A percentile compares a stretch with the other conserved stretches of the same genome.
Conservation (phyloP, 352 stramenopile species). For the Phytophthora aleatoria region DNA sequence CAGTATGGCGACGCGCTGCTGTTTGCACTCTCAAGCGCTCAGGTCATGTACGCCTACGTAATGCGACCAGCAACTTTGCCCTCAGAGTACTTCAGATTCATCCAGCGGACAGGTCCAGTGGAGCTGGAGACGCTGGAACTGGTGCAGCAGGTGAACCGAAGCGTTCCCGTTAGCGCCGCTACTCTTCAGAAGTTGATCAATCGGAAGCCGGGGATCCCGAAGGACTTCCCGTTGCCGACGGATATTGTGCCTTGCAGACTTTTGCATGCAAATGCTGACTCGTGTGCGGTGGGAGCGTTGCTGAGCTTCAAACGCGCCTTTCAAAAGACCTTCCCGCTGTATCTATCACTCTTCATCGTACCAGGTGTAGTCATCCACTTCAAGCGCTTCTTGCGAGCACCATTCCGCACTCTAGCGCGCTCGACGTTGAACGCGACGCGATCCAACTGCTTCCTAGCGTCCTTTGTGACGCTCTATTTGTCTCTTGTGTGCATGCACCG, state of each 20-base stretch:
- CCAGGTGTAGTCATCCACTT: slow-evolving; percentile 83
- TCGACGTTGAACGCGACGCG: slow-evolving; percentile 70
- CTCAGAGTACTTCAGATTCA: slow-evolving; percentile 84
- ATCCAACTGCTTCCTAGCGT: slow-evolving; percentile 79
- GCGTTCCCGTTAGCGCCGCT: slow-evolving; percentile 41
- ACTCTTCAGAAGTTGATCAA: slow-evolving; percentile 54
- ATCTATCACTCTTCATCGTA: slow-evolving; percentile 87
- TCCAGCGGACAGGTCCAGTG: slow-evolving; percentile 72
- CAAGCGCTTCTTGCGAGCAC: slow-evolving; percentile 73
- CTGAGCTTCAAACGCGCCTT: slow-evolving; percentile 69
- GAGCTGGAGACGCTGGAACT: slow-evolving; percentile 67
- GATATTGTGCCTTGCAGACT: slow-evolving; percentile 64
- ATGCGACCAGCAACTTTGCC: slow-evolving; percentile 76
- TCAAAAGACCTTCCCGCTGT: slow-evolving; percentile 73
- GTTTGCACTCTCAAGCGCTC: slow-evolving; percentile 75
- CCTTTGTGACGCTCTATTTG: slow-evolving; percentile 77
- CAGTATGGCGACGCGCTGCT: slow-evolving; percentile 78
- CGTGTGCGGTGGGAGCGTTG: slow-evolving; percentile 51
- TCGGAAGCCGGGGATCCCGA: slow-evolving; percentile 42
- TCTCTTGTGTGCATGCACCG: slow-evolving; percentile 68
- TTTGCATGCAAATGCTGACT: slow-evolving; percentile 58
- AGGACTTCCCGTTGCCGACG: slow-evolving; percentile 28
- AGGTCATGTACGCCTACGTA: slow-evolving; percentile 89
- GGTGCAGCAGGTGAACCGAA: slow-evolving; percentile 66
- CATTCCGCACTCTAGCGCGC: slow-evolving; percentile 54